Evolutionary conservation across 1,284 basidiomycete genomes (phyloP), one percentile per base, ranked within the genome.

Genomic region (Malassezia obtusa): DNA sequence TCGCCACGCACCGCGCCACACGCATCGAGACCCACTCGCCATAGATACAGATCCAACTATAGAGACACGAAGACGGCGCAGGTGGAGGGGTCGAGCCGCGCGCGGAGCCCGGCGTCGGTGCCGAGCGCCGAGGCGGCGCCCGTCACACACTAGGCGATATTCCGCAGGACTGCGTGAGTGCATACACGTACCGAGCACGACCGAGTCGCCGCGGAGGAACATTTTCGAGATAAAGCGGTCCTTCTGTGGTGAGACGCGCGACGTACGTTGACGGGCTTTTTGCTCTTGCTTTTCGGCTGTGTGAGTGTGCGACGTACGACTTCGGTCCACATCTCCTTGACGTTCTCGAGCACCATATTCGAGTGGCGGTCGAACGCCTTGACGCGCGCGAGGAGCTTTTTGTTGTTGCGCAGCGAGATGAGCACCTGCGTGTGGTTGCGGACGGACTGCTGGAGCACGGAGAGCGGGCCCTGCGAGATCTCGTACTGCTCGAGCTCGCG

Each of bases 361-460:
- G 87, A 87, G 77, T 99, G 94, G 71, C 94, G 81, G 77, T 99
- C 94, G 76, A 99, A 99, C 0, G 94, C 94, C 77, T 99, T 99
- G 56, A 98, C 92, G 54, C 92, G 83, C 36, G 89, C 94, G 55
- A 99, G 80, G 28, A 99, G 79, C 77, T 99, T 99, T 78, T 94
- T 95, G 81, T 98, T 95, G 79, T 98, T 99, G 68, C 94, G 80
- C 57, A 99, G 80, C 25, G 90, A 91, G 71, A 99, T 92, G 59
- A 99, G 83, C 64, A 99, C 87, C 78, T 98, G 94, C 8, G 89
- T 86, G 76, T 95, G 89, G 77, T 96, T 96, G 76, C 94, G 83
- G 61, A 99, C 94, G 32, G 90, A 88, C 76, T 94, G 89, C 76
- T 98, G 94, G 38, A 99, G 80, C 45, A 99, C 92, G n/a, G 89